Base-by-base conservation (phyloP, 805 yeast species). In the Saturnispora saitoi region DNA sequence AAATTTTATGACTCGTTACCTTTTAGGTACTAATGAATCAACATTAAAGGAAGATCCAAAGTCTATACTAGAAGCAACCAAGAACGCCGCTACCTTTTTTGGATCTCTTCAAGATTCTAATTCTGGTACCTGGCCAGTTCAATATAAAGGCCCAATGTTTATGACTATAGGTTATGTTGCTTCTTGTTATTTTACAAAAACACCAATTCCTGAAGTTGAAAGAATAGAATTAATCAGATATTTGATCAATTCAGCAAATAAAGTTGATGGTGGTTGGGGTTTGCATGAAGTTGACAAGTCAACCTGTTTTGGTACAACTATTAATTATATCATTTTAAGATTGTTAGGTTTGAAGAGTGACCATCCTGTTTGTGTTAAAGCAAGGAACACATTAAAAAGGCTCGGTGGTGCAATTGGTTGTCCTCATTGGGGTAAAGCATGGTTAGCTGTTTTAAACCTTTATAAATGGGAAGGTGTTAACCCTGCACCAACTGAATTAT, bases 241-340 rank as follows among this genome's bases (percentile, higher is more conserved):
- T 61, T 67, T 93, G 15, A 86, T 88, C n/a, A 93, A 93, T 62
- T 77, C 87, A 0, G 83, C 97, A 0, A 96, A 93, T 62, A 97
- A 97, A 0, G 96, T 90, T 0, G 99, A 93, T 65, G 99, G 99
- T n/a, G 99, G 99, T 2, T 93, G 99, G 99, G 99, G 99, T 0
- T 71, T 93, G 34, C 97, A 93, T 63, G 78, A 89, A 4, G 81
- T 79, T 45, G 99, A 93, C 62, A 93, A 91, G 63, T 81, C 93
- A 8, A 93, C 99, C 0, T 93, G 93, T 56, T 90, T 90, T 63
- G 99, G 99, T 4, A 93, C 99, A 1, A 72, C 86, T 0, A 75
- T 93, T 56, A 90, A 89, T 65, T 93, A 93, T 64, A 83, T 91
- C 7, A 69, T 70, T n/a, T 70, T 93, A 51, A 73, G 99, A 53